Percentiles rank a stretch among this genome's conserved stretches.
phyloP scores from a whole-genome alignment of 495 filamentous ascomycete genomes.

The Penicillium paradoxum region DNA sequence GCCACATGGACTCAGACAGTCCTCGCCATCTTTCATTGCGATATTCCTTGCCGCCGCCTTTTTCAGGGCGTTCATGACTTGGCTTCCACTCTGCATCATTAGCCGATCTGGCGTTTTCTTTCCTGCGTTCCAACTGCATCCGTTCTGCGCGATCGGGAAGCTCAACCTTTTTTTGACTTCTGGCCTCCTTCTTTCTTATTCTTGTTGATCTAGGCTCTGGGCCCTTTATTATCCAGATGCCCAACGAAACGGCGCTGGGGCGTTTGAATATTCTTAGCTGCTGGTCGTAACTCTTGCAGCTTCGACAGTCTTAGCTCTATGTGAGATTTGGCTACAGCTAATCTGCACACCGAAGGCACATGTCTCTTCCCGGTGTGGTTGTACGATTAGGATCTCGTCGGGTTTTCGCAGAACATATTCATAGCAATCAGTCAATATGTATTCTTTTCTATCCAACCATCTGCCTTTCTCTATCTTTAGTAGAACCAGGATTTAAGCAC shows the following conservation, averaged over 20 bases:
- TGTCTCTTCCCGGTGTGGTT: constrained; percentile 5
- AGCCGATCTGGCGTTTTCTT: constrained; percentile 16
- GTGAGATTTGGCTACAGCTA: not conserved
- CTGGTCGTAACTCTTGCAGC: constrained; percentile 16
- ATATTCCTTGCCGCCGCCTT: constrained; percentile 3
- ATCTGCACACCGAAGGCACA: constrained; percentile 1
- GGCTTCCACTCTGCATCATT: constrained; percentile 13
- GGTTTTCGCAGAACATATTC: constrained; percentile 19
- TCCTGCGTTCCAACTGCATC: constrained; percentile 7
- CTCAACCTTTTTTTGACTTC: not conserved
- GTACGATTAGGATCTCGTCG: constrained; percentile 16
- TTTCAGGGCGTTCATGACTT: constrained; percentile 8
- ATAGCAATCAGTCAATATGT: constrained; percentile 15
- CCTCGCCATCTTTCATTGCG: constrained; percentile 1
- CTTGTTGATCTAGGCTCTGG: not conserved
- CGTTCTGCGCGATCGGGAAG: not conserved
- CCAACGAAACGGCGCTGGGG: constrained; percentile 11
- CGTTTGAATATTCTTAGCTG: constrained; percentile 13
- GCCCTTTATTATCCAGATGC: constrained; percentile 1
- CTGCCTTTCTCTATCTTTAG: not conserved
- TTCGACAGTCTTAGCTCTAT: constrained; percentile 8
- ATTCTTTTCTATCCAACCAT: not conserved
- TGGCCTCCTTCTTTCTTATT: not conserved
- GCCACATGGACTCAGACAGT: constrained; percentile 3
- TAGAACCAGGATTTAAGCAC: not conserved